Conservation (phyloP, 176 grass and related monocot genomes). For the Microstegium vimineum region DNA sequence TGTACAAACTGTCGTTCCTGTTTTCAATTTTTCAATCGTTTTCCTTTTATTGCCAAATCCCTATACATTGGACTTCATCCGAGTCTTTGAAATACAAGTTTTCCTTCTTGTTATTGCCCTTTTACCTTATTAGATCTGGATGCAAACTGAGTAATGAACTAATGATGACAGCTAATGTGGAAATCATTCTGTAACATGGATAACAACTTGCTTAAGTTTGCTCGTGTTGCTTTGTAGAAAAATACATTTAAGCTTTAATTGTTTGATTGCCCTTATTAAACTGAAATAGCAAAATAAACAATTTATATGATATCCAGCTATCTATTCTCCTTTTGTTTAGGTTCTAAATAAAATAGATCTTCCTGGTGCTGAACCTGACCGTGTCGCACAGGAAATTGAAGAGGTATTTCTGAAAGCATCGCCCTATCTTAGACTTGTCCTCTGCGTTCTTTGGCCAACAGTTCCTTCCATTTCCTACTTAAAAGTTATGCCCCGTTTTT, state of each 20-base stretch:
- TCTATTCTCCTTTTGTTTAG: conserved; percentile 41
- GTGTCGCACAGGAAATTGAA: conserved; percentile 79
- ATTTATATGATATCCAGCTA: background rate
- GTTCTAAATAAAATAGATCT: conserved; percentile 99
- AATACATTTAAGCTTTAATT: background rate
- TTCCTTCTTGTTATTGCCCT: conserved; percentile 13
- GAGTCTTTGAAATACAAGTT: conserved; percentile 3
- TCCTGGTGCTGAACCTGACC: conserved; percentile 95
- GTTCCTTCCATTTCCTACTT: background rate
- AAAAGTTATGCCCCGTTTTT: background rate
- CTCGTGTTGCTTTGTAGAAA: conserved; percentile 1
- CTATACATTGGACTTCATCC: background rate
- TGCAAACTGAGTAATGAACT: conserved; percentile 18
- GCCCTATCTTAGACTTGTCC: background rate
- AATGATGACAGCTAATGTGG: conserved; percentile 14
- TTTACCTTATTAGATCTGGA: background rate
- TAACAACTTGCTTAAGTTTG: conserved; percentile 8
- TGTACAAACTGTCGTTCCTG: background rate
- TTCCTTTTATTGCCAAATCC: background rate
- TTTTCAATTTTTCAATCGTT: background rate
- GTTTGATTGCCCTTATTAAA: background rate
- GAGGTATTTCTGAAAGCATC: conserved; percentile 58
- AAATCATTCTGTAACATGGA: conserved; percentile 11
- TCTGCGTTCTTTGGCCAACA: background rate
- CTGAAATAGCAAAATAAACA: background rate